These are phyloP conservation scores for Aspergillus sp. DNA, from an alignment of 2,329 filamentous ascomycete genomes.

Conservation along the genomic window DNA sequence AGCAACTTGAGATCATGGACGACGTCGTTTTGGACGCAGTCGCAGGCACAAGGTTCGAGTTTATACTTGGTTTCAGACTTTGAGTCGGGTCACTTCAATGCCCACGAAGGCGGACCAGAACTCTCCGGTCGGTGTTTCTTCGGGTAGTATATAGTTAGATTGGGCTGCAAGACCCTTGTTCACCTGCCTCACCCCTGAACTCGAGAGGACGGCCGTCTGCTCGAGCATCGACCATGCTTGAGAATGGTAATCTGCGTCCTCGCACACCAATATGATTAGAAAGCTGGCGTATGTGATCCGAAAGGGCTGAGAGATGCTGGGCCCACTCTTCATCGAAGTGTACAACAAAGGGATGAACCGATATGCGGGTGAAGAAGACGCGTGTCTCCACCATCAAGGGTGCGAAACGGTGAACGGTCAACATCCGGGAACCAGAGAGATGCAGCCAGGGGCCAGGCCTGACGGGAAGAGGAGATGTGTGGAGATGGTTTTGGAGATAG, in stretches of 20 bases:
- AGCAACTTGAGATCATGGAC: not conserved
- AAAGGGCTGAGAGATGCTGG: conserved; percentile 3
- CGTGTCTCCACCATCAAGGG: not conserved
- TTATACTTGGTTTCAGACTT: not conserved
- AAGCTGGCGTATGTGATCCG: not conserved
- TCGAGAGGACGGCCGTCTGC: not conserved
- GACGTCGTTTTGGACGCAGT: not conserved
- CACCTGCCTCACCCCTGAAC: not conserved
- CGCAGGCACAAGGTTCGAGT: not conserved
- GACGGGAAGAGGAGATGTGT: not conserved
- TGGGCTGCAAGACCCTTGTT: not conserved
- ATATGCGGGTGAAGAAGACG: not conserved
- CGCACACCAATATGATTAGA: not conserved
- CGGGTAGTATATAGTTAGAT: not conserved
- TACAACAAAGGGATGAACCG: not conserved
- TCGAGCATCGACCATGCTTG: not conserved
- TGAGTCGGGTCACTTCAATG: not conserved
- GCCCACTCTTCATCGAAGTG: conserved; percentile 3
- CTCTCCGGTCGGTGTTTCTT: conserved; percentile 8
- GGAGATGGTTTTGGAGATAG: not conserved
- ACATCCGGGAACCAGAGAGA: too few relatives aligned
- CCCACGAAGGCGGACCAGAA: not conserved
- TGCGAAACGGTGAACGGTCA: too few relatives aligned
- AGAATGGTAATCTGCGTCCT: not conserved
- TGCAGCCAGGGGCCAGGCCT: not conserved